phyloP scores from a whole-genome alignment of 306 rosid genomes.

The Crotalaria pallida region DNA sequence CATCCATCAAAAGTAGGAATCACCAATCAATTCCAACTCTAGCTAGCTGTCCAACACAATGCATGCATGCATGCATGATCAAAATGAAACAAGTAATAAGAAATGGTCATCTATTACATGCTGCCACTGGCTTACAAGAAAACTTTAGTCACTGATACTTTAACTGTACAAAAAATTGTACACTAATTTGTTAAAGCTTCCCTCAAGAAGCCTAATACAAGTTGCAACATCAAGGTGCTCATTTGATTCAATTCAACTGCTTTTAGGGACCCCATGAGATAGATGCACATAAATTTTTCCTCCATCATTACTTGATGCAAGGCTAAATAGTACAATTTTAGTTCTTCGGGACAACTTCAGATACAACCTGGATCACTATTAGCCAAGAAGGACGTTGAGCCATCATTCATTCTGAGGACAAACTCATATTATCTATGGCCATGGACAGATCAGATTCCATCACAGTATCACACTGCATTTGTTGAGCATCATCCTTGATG shows the following conservation, averaged over 20 bases:
- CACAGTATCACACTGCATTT: slow-evolving; percentile 33
- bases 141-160: slow-evolving; percentile 28
- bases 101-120: slow-evolving; percentile 1
- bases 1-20: slow-evolving; percentile 31
- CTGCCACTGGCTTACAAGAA: slow-evolving; percentile 9
- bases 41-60: slow-evolving; percentile 37
- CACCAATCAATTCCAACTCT: slow-evolving; percentile 21
- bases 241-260: slow-evolving; percentile 38
- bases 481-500: slow-evolving; percentile 27
- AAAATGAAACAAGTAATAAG: background rate
- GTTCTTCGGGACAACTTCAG: slow-evolving; percentile 25
- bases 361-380: slow-evolving; percentile 24
- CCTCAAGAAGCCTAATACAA: slow-evolving; percentile 32
- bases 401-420: slow-evolving; percentile 55
- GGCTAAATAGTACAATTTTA: slow-evolving; percentile 28
- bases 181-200: slow-evolving; percentile 34
- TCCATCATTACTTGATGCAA: slow-evolving; percentile 33
- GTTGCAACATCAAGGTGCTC: slow-evolving; percentile 35
- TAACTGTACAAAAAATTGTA: slow-evolving; percentile 55
- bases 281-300: slow-evolving; percentile 45
- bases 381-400: slow-evolving; percentile 3
- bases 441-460: slow-evolving; percentile 48
- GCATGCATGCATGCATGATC: slow-evolving; percentile 19
- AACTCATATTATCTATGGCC: slow-evolving; percentile 53
- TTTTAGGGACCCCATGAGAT: slow-evolving; percentile 36